Evolutionary conservation across 1,139 yeast genomes (phyloP).

Genomic region (Yamadazyma sp.): DNA sequence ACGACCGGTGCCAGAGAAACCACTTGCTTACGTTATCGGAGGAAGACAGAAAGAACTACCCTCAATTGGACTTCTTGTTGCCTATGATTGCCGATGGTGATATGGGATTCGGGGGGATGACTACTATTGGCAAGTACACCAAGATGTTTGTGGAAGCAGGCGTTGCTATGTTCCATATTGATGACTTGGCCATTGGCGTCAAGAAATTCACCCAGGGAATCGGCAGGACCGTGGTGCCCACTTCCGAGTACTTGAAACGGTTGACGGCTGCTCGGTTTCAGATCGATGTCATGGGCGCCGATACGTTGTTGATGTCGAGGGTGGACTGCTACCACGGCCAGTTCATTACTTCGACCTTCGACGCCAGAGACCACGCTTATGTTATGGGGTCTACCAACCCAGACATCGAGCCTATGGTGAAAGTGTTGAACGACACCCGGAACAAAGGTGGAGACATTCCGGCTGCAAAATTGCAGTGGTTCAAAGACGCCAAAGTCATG

Average conservation of each 20-base stretch:
- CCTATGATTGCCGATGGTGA: conserved; percentile 71
- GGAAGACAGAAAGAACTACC: conserved; percentile 24
- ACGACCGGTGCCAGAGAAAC: conserved; percentile 53
- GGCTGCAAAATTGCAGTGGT: conserved; percentile 44
- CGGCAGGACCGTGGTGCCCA: conserved; percentile 64
- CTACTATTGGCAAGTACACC: conserved; percentile 63
- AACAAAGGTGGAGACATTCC: conserved; percentile 8
- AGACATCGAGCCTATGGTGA: conserved; percentile 44
- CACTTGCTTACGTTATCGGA: conserved; percentile 35
- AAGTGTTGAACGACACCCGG: conserved; percentile 40
- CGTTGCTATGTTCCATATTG: conserved; percentile 64
- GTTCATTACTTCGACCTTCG: conserved; percentile 53
- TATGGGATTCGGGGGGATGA: conserved; percentile 68
- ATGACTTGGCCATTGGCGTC: conserved; percentile 66
- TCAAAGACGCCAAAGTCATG: conserved; percentile 34
- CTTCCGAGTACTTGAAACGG: conserved; percentile 56
- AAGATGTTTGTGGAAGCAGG: conserved; percentile 65
- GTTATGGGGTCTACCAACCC: conserved; percentile 24
- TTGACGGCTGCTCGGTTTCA: conserved; percentile 61
- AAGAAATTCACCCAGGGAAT: conserved; percentile 67
- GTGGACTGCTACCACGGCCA: conserved; percentile 62
- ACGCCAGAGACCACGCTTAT: conserved; percentile 25
- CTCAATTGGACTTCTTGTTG: conserved; percentile 49
- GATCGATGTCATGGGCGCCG: conserved; percentile 65
- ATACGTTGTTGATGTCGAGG: conserved; percentile 59